Evolutionary conservation across 371 early-diverging fungal species (phyloP), one percentile per base, ranked within the genome.

Genomic region (Mortierella sp.): DNA sequence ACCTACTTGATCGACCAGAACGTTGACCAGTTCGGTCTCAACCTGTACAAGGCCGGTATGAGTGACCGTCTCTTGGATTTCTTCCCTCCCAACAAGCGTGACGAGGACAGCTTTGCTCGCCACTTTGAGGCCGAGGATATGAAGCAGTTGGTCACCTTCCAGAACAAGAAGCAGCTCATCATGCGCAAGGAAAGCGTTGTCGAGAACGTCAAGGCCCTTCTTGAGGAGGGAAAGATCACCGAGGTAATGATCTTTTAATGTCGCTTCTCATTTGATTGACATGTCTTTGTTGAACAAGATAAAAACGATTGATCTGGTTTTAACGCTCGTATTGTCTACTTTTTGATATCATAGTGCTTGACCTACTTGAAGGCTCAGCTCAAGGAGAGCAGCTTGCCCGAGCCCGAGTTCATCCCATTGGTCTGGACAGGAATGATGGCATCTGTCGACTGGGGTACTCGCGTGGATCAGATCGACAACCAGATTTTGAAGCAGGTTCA

Each of bases 101-200:
- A 94, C 84, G 96, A 96, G 81, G 96, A 97, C 74, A 94, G 95
- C 88, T 93, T 98, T 81, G 94, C 93, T 50, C 95, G 96, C 72
- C 97, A 97, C 89, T 97, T 97, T 90, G 97, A 96, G 88, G 96
- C 95, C 57, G 96, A 97, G 86, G 97, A 96, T 72, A 94, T 98
- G 94, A 96, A 95, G 88, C 92, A 93, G 63, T 86, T 98, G 72
- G 96, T 96, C 50, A 96, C 94, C 48, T 95, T 95, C 90, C 93
- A 95, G 84, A 93, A 91, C 82, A 94, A 93, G 87, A 92, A 92
- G 75, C 95, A 95, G 87, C 92, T 91, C 78, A 90, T 92, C 68
- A 91, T 91, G 71, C 89, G 93, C 79, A 96, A 95, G 90, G 93
- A 91, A n/a, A 90, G 90, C 78, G 90, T 95, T 45, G 83, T 92